Evolutionary conservation across 23 red algal species (phyloP), one percentile per base, ranked within the genome.

Genomic region (Gracilaria caudata): DNA sequence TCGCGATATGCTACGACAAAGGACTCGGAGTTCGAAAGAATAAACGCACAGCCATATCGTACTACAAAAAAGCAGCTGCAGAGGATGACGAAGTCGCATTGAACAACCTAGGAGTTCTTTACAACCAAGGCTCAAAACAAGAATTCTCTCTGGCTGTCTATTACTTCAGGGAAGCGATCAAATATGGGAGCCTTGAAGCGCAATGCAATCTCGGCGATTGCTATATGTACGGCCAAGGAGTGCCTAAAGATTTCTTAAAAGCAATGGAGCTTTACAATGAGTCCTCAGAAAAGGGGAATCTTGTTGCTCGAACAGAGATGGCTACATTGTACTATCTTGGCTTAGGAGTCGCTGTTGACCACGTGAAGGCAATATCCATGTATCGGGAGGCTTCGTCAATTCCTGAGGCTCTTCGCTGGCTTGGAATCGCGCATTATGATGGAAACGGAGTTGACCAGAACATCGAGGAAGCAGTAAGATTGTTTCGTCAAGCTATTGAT

Each of bases 51-150:
- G 85, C 85, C 12, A 51, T 89, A 47, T 45, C 68, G 1, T 79
- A 75, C 41, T 89, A 89, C 72, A 75, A 73, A 38, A 89, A 79
- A 64, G 85, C 85, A 8, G 68, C 66, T 32, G 71, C 39, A 24
- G 72, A 78, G 55, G 68, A 72, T 30, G 72, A 89, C 24, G 51
- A 64, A 36, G 40, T 64, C 4, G 85, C 85, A 4, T 75, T 60
- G 55, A 89, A 68, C 41, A 89, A 89, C 32, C 60, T 89, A 38
- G 85, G 85, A 49, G 68, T 89, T 78, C 43, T 78, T 20, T 89
- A 89, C 51, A 60, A 89, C 25, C 68, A 89, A 63, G 85, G 85
- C 37, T 34, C 57, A 7, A 57, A 68, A 56, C 39, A 30, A 79
- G 37, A 73, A 33, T 45, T 65, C 26, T 35, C 34, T 30, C 17